phyloP scores from a whole-genome alignment of 345 rosid genomes.

The Theobroma cacao region DNA sequence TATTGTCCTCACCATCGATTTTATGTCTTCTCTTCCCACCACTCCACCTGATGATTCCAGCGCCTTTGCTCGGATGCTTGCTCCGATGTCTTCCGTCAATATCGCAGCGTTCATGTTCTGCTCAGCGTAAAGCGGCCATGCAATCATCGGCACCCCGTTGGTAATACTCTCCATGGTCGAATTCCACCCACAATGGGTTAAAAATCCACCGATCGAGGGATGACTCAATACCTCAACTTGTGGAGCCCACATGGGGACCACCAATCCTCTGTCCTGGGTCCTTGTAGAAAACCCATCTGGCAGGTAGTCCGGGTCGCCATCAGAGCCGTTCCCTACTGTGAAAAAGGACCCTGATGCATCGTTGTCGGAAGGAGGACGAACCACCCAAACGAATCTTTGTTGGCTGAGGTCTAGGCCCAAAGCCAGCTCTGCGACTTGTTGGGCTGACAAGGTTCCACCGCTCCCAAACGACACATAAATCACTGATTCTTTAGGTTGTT shows the following conservation, averaged over 20 bases:
- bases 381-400: constrained; percentile 39
- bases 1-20: constrained; percentile 35
- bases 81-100: constrained; percentile 47
- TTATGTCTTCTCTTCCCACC: constrained; percentile 45
- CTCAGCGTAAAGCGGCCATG: constrained; percentile 59
- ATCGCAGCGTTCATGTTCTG: constrained; percentile 51
- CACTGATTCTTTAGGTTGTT: constrained; percentile 46
- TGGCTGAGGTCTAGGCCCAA: constrained; percentile 60
- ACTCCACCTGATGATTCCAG: constrained; percentile 3
- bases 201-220: constrained; percentile 55
- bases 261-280: constrained; percentile 17
- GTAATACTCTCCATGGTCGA: constrained; percentile 52
- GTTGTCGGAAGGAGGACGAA: constrained; percentile 23
- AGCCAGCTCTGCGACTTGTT: constrained; percentile 57
- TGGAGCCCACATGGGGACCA: constrained; percentile 62
- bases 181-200: constrained; percentile 80
- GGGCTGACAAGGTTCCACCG: constrained; percentile 52
- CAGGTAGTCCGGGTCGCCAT: constrained; percentile 21
- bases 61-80: constrained; percentile 33
- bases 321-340: not conserved
- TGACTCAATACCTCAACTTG: constrained; percentile 55
- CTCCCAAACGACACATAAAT: constrained; percentile 69
- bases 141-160: constrained; percentile 56
- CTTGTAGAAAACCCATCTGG: constrained; percentile 57
- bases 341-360: constrained; percentile 25